phyloP scores from a whole-genome alignment of 148 eudicot species.

The Rhododendron ferrugineum region DNA sequence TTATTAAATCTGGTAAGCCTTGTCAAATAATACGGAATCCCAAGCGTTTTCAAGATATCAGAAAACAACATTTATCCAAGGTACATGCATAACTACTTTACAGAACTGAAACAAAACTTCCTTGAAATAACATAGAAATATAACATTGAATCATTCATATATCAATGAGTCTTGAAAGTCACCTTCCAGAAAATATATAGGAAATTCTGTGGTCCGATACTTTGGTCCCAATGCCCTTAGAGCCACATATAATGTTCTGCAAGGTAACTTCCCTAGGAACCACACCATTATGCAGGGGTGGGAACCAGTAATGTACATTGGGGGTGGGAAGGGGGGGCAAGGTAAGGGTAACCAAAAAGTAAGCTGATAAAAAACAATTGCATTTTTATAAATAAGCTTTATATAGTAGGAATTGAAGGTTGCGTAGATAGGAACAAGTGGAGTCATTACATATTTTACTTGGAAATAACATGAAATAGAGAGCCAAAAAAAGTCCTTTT shows the following conservation, averaged over 20 bases:
- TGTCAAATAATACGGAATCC: not conserved
- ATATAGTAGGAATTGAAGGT: not conserved
- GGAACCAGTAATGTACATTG: not conserved
- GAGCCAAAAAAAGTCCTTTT: not conserved
- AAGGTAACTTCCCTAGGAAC: not conserved
- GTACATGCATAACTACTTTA: not conserved
- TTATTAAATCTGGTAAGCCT: not conserved
- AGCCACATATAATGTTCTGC: not conserved
- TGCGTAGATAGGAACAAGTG: not conserved
- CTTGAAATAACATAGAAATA: not conserved
- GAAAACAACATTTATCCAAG: not conserved
- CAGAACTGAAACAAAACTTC: not conserved
- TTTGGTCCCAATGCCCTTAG: not conserved
- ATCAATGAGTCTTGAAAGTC: not conserved
- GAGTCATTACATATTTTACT: not conserved
- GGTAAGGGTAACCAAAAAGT: not conserved
- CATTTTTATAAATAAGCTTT: not conserved
- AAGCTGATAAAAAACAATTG: not conserved
- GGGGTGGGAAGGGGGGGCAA: not conserved
- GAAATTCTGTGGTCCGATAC: not conserved
- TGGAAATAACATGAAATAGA: not conserved
- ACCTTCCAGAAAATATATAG: not conserved
- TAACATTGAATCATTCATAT: not conserved
- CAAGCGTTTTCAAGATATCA: not conserved
- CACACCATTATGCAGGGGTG: not conserved